These are phyloP conservation scores for Agarophyton chilense DNA, from an alignment of 23 red algal species.

Conservation along the genomic window DNA sequence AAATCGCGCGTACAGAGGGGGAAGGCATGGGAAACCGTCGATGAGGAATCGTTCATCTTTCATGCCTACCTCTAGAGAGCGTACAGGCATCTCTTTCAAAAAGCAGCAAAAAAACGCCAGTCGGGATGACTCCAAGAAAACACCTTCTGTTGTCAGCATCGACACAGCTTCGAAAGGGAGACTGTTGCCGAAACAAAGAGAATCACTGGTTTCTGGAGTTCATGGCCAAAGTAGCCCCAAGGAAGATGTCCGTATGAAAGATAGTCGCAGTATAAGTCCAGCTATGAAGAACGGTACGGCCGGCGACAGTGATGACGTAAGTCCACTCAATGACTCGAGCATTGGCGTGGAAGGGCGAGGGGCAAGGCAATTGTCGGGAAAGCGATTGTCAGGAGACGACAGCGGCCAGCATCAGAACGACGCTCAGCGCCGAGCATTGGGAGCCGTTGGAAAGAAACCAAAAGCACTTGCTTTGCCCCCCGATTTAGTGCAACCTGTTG, in stretches of 20 bases:
- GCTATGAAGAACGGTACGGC: not conserved
- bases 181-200: not conserved
- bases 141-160: not conserved
- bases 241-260: not conserved
- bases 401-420: not conserved
- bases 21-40: conserved; percentile 21
- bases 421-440: not conserved
- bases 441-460: not conserved
- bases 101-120: not conserved
- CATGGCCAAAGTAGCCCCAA: not conserved
- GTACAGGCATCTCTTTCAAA: not conserved
- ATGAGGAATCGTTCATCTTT: conserved; percentile 1
- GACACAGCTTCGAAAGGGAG: not conserved
- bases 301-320: not conserved
- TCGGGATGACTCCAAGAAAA: not conserved
- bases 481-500: not conserved
- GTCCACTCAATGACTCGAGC: not conserved
- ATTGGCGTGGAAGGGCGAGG: not conserved
- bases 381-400: not conserved
- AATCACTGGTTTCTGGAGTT: not conserved
- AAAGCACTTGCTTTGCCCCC: not conserved
- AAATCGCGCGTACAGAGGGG: conserved; percentile 9
- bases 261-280: not conserved
- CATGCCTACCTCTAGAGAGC: conserved; percentile 3
- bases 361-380: not conserved